Percentiles rank a stretch among this genome's conserved stretches.
These are phyloP conservation scores for Pichia thaimueangensis DNA, from an alignment of 805 yeast species.

Conservation along the genomic window DNA sequence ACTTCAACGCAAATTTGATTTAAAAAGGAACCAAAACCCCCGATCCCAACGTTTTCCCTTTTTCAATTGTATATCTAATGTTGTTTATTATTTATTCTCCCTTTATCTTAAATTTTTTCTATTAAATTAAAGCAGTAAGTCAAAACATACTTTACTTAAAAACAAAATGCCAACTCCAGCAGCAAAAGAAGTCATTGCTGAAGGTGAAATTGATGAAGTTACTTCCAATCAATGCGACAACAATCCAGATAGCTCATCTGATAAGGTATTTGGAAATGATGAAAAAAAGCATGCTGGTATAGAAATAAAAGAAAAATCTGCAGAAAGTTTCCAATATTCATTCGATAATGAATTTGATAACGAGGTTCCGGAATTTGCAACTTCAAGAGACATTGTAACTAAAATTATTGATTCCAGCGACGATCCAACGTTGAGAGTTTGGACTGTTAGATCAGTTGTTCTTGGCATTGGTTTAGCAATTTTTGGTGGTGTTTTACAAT, in stretches of 20 bases:
- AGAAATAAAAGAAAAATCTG: too few relatives aligned
- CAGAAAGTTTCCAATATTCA: not conserved
- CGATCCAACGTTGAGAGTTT: slow-evolving; percentile 32
- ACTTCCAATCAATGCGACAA: not conserved
- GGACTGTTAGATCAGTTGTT: slow-evolving; percentile 34
- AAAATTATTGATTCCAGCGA: slow-evolving; percentile 28
- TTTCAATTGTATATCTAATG: too few relatives aligned
- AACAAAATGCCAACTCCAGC: not conserved
- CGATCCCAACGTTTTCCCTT: too few relatives aligned
- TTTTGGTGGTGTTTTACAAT: slow-evolving; percentile 31
- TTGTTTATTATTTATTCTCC: too few relatives aligned
- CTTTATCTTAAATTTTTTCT: too few relatives aligned
- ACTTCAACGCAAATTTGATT: too few relatives aligned
- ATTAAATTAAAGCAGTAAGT: too few relatives aligned
- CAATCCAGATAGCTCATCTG: too few relatives aligned
- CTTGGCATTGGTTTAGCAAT: slow-evolving; percentile 30
- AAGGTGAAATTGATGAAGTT: not conserved
- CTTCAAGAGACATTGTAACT: slow-evolving; percentile 17
- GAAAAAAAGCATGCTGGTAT: not conserved
- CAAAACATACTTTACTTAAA: too few relatives aligned
- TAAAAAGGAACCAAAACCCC: too few relatives aligned
- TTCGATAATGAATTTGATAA: not conserved
- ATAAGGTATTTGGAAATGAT: too few relatives aligned
- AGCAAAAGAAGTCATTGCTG: not conserved
- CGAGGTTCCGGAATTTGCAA: not conserved